Base-by-base conservation (phyloP, 2,329 filamentous ascomycete species). In the Lachnellula cervina region DNA sequence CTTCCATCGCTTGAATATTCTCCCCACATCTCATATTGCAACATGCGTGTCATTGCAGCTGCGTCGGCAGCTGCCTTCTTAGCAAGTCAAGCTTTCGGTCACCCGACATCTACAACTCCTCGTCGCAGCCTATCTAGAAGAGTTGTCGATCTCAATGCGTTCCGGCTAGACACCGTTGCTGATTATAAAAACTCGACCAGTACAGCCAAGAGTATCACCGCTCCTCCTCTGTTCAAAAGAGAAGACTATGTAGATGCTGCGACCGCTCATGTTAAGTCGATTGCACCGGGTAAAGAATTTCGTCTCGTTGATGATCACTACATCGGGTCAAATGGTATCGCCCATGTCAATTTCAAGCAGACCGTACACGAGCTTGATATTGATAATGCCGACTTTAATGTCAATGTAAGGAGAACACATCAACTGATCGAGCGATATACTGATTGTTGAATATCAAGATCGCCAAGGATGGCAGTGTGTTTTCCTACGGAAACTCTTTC, bases 341-440 rank as follows among this genome's bases (percentile, higher is more conserved):
- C 73, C 0, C 81, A 84, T 62, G 79, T 83, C 59, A 76, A 82
- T 66, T 81, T 84, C 65, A 80, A 79, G 69, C 82, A 84, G 69
- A 83, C 80, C 0, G 70, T 73, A 6, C 78, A 83, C 52, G 81
- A 77, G 1, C 66, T 84, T 23, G 81, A 84, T 58, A 77, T 85
- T 57, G 81, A 83, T 62, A 84, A 84, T 62, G 79, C 77, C 1
- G 59, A 61, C 34, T 61, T 61, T 43, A 59, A 59, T 40, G 59
- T 61, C 34, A 59, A 61, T 44, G 59, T 61, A 56, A 16, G 57
- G 53, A 34, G 57, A 54, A 34, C n/a, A 38, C 37, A 13, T 28
- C 16, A 3, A 21, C 6, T 16, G 17, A 8, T 4, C 21, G 40
- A 34, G 14, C 2, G 16, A 46, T 40, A n/a, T 32, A 28, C 46